Conservation (phyloP, 805 yeast genomes). For the Saturnispora bothae region DNA sequence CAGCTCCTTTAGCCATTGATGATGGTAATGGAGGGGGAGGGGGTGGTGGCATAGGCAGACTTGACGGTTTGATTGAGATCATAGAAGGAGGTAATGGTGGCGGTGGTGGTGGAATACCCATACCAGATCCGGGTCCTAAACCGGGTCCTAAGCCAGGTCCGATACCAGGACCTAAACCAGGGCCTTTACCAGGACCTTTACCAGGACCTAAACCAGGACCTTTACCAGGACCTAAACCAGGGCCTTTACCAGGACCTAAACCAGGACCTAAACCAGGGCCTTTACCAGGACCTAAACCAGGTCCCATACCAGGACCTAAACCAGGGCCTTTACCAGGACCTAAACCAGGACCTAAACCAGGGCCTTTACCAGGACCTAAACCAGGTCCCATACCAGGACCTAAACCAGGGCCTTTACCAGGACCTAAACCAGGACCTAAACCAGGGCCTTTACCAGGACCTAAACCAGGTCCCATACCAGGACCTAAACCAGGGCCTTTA, state of each 20-base stretch:
- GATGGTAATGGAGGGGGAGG: conserved; percentile 26
- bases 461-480: conserved; percentile 3
- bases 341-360: conserved; percentile 9
- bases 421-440: neutral
- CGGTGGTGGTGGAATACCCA: conserved; percentile 14
- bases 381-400: conserved; percentile 8
- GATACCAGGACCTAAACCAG: conserved; percentile 16
- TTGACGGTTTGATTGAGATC: too few relatives aligned
- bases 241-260: conserved; percentile 10
- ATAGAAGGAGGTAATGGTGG: conserved; percentile 14
- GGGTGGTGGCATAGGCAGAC: conserved; percentile 16
- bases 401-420: conserved; percentile 8
- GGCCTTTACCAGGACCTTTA: conserved; percentile 21
- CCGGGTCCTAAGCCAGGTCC: conserved; percentile 10
- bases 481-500: conserved; percentile 5
- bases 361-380: conserved; percentile 6
- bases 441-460: conserved; percentile 6
- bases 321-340: conserved; percentile 11
- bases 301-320: conserved; percentile 5
- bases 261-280: conserved; percentile 15
- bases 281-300: conserved; percentile 19
- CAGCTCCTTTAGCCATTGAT: conserved; percentile 2
- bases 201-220: conserved; percentile 10
- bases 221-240: conserved; percentile 6
- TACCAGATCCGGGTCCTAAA: conserved; percentile 7